Percentiles rank a stretch among this genome's conserved stretches.
Conservation (phyloP, 2,329 filamentous ascomycete species). For the Nemania diffusa region DNA sequence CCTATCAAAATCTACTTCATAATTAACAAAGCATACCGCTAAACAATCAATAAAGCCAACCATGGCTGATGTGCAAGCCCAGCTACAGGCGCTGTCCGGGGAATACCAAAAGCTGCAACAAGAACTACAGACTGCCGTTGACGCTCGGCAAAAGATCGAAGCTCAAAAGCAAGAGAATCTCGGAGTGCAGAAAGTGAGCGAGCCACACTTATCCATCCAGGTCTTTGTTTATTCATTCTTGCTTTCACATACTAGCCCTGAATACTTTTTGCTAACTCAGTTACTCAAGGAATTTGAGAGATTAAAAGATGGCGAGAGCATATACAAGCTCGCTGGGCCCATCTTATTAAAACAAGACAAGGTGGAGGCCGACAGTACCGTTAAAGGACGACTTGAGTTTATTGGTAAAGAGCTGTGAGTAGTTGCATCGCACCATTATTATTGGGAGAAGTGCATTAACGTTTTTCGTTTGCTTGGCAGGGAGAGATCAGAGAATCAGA, state of each 20-base stretch:
- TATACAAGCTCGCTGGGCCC: conserved; percentile 96
- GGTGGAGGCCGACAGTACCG: conserved; percentile 86
- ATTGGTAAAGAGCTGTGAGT: conserved; percentile 92
- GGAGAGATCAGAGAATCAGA: conserved; percentile 57
- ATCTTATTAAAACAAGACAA: conserved; percentile 95
- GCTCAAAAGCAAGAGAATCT: conserved; percentile 94
- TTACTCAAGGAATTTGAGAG: conserved; percentile 77
- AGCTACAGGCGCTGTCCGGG: conserved; percentile 84
- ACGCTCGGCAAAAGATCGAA: conserved; percentile 89
- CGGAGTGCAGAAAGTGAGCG: conserved; percentile 79
- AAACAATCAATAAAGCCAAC: not conserved
- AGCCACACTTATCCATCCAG: not conserved
- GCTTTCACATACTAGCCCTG: not conserved
- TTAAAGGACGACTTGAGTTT: conserved; percentile 90
- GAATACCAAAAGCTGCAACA: conserved; percentile 88
- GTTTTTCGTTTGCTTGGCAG: conserved; percentile 28
- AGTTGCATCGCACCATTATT: not conserved
- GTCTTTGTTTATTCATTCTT: not conserved
- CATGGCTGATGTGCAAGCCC: conserved; percentile 80
- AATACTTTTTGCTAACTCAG: not conserved
- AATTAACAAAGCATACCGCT: not conserved
- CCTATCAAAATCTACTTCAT: not conserved
- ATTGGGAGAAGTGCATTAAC: conserved; percentile 7
- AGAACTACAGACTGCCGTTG: conserved; percentile 81
- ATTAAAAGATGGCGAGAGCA: conserved; percentile 82